Evolutionary conservation across 2,329 filamentous ascomycete genomes (phyloP).

Genomic region (Aureobasidium sp.): DNA sequence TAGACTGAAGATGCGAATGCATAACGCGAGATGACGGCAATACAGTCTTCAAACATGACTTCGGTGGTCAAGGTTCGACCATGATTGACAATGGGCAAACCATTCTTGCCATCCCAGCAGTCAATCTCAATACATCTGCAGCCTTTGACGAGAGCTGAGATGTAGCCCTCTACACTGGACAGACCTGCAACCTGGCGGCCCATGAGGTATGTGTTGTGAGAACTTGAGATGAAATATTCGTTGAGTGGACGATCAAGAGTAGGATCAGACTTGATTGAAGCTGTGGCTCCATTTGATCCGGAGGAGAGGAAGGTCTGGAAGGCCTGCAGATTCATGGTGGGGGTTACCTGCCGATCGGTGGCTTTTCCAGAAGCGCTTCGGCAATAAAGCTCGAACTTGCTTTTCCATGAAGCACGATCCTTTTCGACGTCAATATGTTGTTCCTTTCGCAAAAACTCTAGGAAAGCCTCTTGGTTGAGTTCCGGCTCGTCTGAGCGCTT

Average conservation of each 20-base stretch:
- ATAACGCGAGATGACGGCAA: slow-evolving; percentile 89
- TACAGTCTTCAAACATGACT: slow-evolving; percentile 83
- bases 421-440: slow-evolving; percentile 70
- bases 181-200: slow-evolving; percentile 83
- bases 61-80: slow-evolving; percentile 82
- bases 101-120: slow-evolving; percentile 91
- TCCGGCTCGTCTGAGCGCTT: slow-evolving; percentile 42
- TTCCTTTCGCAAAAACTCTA: slow-evolving; percentile 61
- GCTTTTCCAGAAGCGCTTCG: slow-evolving; percentile 34
- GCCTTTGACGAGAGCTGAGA: slow-evolving; percentile 74
- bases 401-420: slow-evolving; percentile 59
- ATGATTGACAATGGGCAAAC: slow-evolving; percentile 82
- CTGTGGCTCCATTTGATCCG: slow-evolving; percentile 58
- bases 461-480: slow-evolving; percentile 65
- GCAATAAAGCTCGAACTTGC: slow-evolving; percentile 61
- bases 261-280: slow-evolving; percentile 25
- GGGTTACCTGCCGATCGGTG: slow-evolving; percentile 21
- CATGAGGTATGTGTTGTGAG: slow-evolving; percentile 94
- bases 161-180: slow-evolving; percentile 93
- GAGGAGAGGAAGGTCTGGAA: slow-evolving; percentile 74
- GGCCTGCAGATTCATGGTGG: slow-evolving; percentile 66
- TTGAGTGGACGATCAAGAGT: slow-evolving; percentile 76
- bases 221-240: slow-evolving; percentile 97
- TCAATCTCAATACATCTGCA: slow-evolving; percentile 96
- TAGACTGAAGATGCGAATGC: slow-evolving; percentile 83